Base-by-base conservation (phyloP, 176 grass and related monocot species). In the Echinochloa phyllopogon region DNA sequence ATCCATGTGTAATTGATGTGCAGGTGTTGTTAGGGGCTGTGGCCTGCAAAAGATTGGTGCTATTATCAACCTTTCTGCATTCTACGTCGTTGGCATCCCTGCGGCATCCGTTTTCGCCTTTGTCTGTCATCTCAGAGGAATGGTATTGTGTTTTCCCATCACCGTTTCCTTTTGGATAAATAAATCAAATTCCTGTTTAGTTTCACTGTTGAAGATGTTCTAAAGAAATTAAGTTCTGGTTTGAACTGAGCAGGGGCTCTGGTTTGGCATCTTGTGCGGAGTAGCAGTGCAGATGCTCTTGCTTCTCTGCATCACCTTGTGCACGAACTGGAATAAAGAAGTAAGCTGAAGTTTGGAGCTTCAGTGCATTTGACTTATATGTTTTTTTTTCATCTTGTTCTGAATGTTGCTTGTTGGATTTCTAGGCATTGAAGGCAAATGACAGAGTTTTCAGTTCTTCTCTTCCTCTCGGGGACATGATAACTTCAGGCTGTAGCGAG, bases 21-120 rank as follows among this genome's bases (percentile, higher is more conserved):
- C 50, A 75, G 73, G 73, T 38, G 73, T 57, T 55, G 33, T 75
- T 57, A 75, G 73, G 10, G 73, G 49, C 12, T 75, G 73, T 57
- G 71, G 71, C 7, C 45, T 16, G 29, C 71, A 74, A 74, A 74
- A 74, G 71, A 74, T 74, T 52, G 71, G 71, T 36, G 71, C 71
- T 47, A 36, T 52, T 1, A 52, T 74, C 14, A 74, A 74, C 71
- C 47, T 74, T 17, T 17, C 71, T 51, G 71, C 71, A 36, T 74
- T 52, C 76, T 78, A 78, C 41, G 18, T 78, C 6, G 76, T 45
- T 4, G 76, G 76, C 41, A 78, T 78, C 8, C 76, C 76, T 21
- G 76, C 43, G 3, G 76, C 76, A 3, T 20, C 58, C 56, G 10
- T 78, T 7, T 78, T 78, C 1, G 58, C 76, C 23, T 78, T 78